Evolutionary conservation across 2,329 filamentous ascomycete species (phyloP), one percentile per base, ranked within the genome.

Genomic region (Stagonosporopsis tanaceti): DNA sequence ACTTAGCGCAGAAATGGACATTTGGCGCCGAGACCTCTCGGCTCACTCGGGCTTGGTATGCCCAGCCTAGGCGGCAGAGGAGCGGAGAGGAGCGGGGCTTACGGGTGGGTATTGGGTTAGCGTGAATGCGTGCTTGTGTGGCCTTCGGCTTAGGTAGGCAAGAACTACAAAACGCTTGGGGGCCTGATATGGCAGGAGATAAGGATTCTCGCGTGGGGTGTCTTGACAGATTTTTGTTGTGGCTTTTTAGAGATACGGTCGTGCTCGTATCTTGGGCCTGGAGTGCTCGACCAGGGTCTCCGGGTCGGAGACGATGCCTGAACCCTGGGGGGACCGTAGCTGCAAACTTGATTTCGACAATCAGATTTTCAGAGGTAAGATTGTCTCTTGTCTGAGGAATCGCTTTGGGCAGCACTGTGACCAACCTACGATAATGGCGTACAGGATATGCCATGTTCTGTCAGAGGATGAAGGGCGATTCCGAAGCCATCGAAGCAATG

Each of bases 81-180:
- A 63, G 65, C 63, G 64, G 64, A 60, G 65, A 64, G 63, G 65
- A 59, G 65, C 62, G 62, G 63, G 57, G 58, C 39, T 14, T 11
- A 17, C 40, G 28, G n/a, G 50, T 46, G 35, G 12, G 25, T 25
- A 35, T 50, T 7, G 12, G 22, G 48, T 45, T 50, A 53, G 54
- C 39, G 44, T 41, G 30, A 32, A 57, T 48, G 41, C 28, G 25
- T 37, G 42, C 40, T 41, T 40, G 27, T 35, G 46, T 34, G 28
- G 41, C 24, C 41, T 47, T 47, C 35, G 37, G 41, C 42, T 28
- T 37, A 50, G 35, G 17, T 9, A 15, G 41, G 35, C 14, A 47
- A 47, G 28, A 40, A 24, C 30, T 51, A 30, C 47, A 41, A 24
- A 46, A 46, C 35, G 28, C 41, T 27, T 46, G 41, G 20, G 4